Conservation (phyloP, 129 eudicot genomes). For the Lonicera japonica region DNA sequence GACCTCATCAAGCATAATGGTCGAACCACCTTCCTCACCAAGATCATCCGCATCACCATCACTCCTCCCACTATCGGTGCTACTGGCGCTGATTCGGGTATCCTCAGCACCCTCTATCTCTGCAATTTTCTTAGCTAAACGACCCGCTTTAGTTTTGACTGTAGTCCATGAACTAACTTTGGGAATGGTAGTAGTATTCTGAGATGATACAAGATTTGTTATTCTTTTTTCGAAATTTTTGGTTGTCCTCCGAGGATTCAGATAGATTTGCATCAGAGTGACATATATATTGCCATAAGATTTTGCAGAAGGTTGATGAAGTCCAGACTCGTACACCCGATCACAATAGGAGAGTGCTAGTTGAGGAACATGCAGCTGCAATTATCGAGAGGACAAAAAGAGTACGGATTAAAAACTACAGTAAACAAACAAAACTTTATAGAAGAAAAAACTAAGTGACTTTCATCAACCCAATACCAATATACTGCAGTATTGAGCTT, state of each 20-base stretch:
- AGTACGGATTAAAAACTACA: neutral
- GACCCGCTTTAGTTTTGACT: slow-evolving; percentile 46
- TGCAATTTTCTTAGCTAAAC: slow-evolving; percentile 63
- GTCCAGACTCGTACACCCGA: slow-evolving; percentile 74
- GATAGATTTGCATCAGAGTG: slow-evolving; percentile 69
- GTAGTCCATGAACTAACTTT: slow-evolving; percentile 39
- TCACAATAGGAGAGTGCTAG: slow-evolving; percentile 89
- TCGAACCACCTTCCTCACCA: slow-evolving; percentile 49
- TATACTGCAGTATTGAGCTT: slow-evolving; percentile 2
- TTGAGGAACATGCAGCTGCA: slow-evolving; percentile 89
- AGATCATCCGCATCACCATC: slow-evolving; percentile 77
- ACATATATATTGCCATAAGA: slow-evolving; percentile 63
- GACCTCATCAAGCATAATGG: slow-evolving; percentile 78
- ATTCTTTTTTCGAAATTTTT: slow-evolving; percentile 64
- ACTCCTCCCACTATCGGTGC: slow-evolving; percentile 83
- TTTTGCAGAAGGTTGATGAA: slow-evolving; percentile 53
- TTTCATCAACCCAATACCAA: neutral
- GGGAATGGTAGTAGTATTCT: slow-evolving; percentile 41
- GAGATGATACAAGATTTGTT: slow-evolving; percentile 47
- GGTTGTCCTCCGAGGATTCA: slow-evolving; percentile 74
- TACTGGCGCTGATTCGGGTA: slow-evolving; percentile 47
- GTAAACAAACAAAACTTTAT: neutral
- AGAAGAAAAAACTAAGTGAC: neutral
- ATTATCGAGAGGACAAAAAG: slow-evolving; percentile 13
- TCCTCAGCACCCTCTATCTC: slow-evolving; percentile 82